Percentiles rank a stretch among this genome's conserved stretches.
phyloP scores from a whole-genome alignment of 2,329 filamentous ascomycete genomes.

The Xylariaceae sp. region DNA sequence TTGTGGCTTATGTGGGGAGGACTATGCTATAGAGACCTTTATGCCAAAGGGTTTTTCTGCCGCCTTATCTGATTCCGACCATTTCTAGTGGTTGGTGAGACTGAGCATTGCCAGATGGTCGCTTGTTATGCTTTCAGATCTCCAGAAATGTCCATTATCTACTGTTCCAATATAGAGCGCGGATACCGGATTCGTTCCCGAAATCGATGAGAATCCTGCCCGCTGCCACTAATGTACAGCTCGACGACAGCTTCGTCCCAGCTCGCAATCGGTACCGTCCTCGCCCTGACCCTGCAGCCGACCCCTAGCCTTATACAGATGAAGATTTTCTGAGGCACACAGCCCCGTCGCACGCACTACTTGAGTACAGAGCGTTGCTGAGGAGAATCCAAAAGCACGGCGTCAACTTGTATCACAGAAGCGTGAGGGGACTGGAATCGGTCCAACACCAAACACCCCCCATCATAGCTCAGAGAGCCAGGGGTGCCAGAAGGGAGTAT shows the following conservation, averaged over 20 bases:
- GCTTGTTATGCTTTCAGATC: no score
- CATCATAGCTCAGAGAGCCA: conserved; percentile 6
- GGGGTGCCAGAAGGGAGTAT: conserved; percentile 19
- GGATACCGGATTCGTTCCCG: conserved; percentile 7
- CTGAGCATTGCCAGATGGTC: no score
- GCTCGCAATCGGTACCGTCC: conserved; percentile 28
- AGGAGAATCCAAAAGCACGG: conserved; percentile 17
- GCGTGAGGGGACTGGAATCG: conserved; percentile 13
- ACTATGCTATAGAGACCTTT: no score
- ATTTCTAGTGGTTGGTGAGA: no score
- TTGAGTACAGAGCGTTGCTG: conserved; percentile 11
- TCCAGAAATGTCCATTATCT: no score
- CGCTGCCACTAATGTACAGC: conserved; percentile 19
- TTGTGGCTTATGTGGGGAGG: not conserved
- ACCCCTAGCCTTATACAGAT: conserved; percentile 26
- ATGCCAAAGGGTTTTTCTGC: no score
- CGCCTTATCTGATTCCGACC: no score
- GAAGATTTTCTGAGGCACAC: conserved; percentile 4
- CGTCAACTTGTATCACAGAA: conserved; percentile 16
- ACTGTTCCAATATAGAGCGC: no score
- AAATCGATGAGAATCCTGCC: conserved; percentile 12
- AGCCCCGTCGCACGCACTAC: conserved; percentile 1
- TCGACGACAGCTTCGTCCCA: conserved; percentile 25
- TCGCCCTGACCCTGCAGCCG: conserved; percentile 26
- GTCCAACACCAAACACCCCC: not conserved